Evolutionary conservation across 176 grass and related monocot genomes (phyloP).

Genomic region (Oryza meridionalis): DNA sequence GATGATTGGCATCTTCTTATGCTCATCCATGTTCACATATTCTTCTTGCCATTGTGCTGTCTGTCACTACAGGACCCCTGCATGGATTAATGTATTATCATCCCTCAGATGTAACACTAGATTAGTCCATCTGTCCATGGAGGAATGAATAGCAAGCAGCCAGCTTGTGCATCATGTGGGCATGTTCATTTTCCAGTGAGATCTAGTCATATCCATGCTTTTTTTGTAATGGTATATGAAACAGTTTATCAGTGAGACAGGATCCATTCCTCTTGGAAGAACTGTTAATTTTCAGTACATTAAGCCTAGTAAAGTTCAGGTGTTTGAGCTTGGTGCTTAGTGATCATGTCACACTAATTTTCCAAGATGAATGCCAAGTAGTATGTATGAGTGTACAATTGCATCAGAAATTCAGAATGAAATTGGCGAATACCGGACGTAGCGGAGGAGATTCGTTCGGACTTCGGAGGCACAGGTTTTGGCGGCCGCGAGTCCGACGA

Average conservation of each 20-base stretch:
- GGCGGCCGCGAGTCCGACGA: too few species aligned
- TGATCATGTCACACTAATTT: too few species aligned
- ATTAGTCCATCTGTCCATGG: slow-evolving; percentile 6
- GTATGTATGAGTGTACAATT: too few species aligned
- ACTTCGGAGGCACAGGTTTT: not conserved
- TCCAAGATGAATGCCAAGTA: too few species aligned
- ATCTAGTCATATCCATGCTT: slow-evolving; percentile 8
- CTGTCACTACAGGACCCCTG: not conserved
- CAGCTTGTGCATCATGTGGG: not conserved
- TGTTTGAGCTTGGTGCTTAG: too few species aligned
- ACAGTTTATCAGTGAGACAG: not conserved
- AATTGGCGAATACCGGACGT: not conserved
- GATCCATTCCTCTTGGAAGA: not conserved
- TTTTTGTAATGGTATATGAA: slow-evolving; percentile 19
- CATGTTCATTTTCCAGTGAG: not conserved
- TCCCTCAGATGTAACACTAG: slow-evolving; percentile 13
- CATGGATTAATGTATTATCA: slow-evolving; percentile 27
- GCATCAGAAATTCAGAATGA: not conserved
- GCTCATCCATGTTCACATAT: not conserved
- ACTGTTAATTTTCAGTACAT: too few species aligned
- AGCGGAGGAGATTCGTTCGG: not conserved
- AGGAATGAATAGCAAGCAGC: not conserved
- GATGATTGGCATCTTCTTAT: slow-evolving; percentile 6
- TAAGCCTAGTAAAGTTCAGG: too few species aligned
- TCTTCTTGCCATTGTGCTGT: not conserved